Conservation (phyloP, 495 filamentous ascomycete species). For the Chaetomium cochliodes region DNA sequence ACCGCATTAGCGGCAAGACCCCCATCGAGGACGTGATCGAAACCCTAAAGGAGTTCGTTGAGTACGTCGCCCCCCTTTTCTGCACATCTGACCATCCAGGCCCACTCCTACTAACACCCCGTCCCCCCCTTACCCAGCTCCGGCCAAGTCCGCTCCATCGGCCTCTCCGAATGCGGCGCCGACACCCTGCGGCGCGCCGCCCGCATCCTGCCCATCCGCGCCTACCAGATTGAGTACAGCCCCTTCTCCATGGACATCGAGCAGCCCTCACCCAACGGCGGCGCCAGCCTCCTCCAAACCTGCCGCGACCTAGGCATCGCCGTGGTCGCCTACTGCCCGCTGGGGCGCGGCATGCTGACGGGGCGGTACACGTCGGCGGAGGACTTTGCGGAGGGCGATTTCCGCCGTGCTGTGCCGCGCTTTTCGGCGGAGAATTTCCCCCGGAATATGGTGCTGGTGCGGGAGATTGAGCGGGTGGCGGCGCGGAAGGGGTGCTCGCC, state of each 20-base stretch:
- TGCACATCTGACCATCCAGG: not conserved
- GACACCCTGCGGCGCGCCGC: constrained; percentile 33
- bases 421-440: constrained; percentile 70
- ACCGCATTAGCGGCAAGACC: constrained; percentile 25
- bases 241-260: constrained; percentile 31
- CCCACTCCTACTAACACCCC: not conserved
- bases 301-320: constrained; percentile 60
- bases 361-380: constrained; percentile 60
- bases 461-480: constrained; percentile 64
- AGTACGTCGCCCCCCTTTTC: not conserved
- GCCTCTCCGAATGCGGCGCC: constrained; percentile 38
- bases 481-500: constrained; percentile 64
- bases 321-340: constrained; percentile 59
- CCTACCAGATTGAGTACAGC: constrained; percentile 33
- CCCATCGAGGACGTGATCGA: constrained; percentile 28
- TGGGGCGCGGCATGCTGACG: constrained; percentile 57
- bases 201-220: constrained; percentile 30
- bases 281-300: constrained; percentile 12
- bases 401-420: constrained; percentile 50
- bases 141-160: constrained; percentile 48
- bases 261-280: not conserved
- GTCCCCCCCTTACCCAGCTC: constrained; percentile 28
- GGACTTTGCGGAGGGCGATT: constrained; percentile 65
- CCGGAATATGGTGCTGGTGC: constrained; percentile 70
- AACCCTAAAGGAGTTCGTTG: constrained; percentile 25